Conservation (phyloP, 495 filamentous ascomycete species). For the Staphylotrichum tortipilum region DNA sequence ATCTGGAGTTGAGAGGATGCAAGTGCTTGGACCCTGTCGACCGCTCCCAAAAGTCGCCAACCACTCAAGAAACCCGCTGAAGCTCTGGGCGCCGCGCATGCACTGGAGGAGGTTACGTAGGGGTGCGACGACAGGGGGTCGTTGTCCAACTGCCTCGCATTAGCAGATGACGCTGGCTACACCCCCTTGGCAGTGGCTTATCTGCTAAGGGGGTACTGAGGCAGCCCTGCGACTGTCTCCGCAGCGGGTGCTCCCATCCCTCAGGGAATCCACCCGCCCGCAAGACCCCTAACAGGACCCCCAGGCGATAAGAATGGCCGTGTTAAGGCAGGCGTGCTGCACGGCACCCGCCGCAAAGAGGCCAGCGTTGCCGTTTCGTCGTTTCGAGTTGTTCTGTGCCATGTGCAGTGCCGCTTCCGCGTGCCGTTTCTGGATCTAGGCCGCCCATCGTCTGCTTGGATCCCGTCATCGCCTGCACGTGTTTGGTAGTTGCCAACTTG, state of each 20-base stretch:
- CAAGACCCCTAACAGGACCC: neutral
- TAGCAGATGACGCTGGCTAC: slow-evolving; percentile 4
- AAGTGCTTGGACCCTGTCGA: no score
- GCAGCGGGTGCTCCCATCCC: neutral
- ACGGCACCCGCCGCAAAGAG: slow-evolving; percentile 2
- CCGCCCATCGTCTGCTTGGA: no score
- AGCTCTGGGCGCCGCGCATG: no score
- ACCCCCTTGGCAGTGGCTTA: neutral
- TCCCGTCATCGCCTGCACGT: slow-evolving; percentile 10
- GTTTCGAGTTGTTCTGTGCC: no score
- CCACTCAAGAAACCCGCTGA: no score
- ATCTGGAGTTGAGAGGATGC: no score
- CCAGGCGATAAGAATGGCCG: neutral
- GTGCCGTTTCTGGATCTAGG: neutral
- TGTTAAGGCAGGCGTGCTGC: neutral
- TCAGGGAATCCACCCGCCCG: no score
- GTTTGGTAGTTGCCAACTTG: slow-evolving; percentile 25
- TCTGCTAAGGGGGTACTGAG: slow-evolving; percentile 4
- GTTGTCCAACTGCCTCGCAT: neutral
- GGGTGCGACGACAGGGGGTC: slow-evolving; percentile 10
- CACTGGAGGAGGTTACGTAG: no score
- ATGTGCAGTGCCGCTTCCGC: slow-evolving; percentile 8
- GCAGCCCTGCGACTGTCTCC: neutral
- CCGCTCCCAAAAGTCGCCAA: no score
- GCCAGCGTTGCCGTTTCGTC: slow-evolving; percentile 16